These are phyloP conservation scores for Pseudopithomyces maydicus DNA, from an alignment of 2,329 filamentous ascomycete species.

Conservation along the genomic window DNA sequence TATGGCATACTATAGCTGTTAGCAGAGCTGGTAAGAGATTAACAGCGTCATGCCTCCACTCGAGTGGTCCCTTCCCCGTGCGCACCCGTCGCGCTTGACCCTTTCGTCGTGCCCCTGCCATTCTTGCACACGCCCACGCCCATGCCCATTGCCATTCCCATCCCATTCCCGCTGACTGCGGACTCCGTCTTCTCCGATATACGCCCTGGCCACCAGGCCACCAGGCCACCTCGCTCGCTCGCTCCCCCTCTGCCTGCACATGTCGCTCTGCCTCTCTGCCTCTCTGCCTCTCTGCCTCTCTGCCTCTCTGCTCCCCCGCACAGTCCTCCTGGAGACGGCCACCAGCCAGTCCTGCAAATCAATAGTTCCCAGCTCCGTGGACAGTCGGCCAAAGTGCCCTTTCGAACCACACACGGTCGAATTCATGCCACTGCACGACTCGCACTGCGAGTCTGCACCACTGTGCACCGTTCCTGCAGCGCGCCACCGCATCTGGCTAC, in stretches of 20 bases:
- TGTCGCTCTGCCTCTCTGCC: too few relatives aligned
- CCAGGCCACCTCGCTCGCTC: neutral
- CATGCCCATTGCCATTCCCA: too few relatives aligned
- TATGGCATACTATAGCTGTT: too few relatives aligned
- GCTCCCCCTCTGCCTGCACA: neutral
- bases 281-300: too few relatives aligned
- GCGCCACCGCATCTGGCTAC: neutral
- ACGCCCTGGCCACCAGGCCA: constrained; percentile 3
- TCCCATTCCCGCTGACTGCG: neutral
- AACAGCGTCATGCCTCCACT: neutral
- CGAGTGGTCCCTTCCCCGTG: too few relatives aligned
- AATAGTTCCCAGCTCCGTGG: neutral
- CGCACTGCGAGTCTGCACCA: neutral
- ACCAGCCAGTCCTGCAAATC: neutral
- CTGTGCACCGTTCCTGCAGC: neutral
- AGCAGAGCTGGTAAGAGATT: neutral
- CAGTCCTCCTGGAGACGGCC: neutral
- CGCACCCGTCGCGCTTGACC: constrained; percentile 2
- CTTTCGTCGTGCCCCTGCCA: too few relatives aligned
- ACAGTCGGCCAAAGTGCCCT: too few relatives aligned
- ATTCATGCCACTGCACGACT: too few relatives aligned
- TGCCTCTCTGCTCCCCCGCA: neutral
- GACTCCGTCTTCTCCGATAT: constrained; percentile 3
- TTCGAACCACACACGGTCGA: neutral
- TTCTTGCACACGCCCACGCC: too few relatives aligned